Evolutionary conservation across 2,329 filamentous ascomycete species (phyloP), one percentile per base, ranked within the genome.

Genomic region (Botryotinia calthae): DNA sequence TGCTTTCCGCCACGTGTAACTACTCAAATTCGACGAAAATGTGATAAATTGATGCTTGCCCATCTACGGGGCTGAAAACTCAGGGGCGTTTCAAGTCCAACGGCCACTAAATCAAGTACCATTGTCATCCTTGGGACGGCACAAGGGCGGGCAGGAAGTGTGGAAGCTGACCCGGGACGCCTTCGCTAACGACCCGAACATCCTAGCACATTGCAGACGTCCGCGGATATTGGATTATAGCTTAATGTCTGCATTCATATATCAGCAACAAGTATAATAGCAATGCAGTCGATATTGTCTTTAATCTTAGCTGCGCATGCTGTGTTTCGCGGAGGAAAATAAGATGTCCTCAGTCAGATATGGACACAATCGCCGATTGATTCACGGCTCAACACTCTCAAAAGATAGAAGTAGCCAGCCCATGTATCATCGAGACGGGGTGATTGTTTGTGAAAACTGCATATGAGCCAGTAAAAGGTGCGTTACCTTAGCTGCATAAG

Each of bases 121-220:
- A 64, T n/a, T 54, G n/a, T 44, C n/a, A 64, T 54, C 69, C 69
- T n/a, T 71, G 69, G 31, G 31, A 61, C 67, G 28, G 54, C n/a
- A 46, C 40, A 70, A n/a, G 20, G 54, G 31, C 42, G 20, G 22
- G 67, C 9, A 31, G 59, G 69, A 71, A 71, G 40, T 34, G 37
- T 51, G 69, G 44, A 71, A 71, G 44, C 69, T 71, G 69, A 71
- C 69, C 69, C 69, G 59, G 40, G 37, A 56, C 18, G 65, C 65
- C 65, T 42, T 42, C 65, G 10, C 48, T 42, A 56, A 34, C 48
- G 48, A 67, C 65, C 48, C 48, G 65, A 67, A n/a, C 18, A 56
- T 42, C 48, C 65, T 31, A 54, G 65, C 48, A 42, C 48, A 56
- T 56, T 8, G 25, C 46, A 31, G 48, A 42, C 4, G 14, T 51